Evolutionary conservation across 768 basidiomycete genomes (phyloP).

Genomic region (Phlegmacium glaucopus): DNA sequence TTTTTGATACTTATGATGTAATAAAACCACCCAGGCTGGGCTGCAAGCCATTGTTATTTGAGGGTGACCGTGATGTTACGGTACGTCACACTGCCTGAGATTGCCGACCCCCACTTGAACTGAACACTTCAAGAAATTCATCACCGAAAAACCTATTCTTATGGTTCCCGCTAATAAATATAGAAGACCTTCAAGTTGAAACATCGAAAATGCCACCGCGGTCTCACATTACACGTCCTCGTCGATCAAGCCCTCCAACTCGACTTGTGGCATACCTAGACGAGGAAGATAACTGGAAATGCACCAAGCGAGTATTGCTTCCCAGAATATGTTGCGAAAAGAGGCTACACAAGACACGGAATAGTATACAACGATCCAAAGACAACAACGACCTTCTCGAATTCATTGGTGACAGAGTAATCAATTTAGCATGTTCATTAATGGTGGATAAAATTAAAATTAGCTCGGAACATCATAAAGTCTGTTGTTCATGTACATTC

Average conservation of each 20-base stretch:
- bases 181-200: too few relatives aligned
- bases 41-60: too few relatives aligned
- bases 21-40: too few relatives aligned
- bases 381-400: slow-evolving; percentile 31
- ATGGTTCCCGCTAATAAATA: too few relatives aligned
- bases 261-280: slow-evolving; percentile 1
- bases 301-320: not conserved
- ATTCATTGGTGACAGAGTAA: slow-evolving; percentile 29
- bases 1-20: too few relatives aligned
- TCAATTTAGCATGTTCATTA: slow-evolving; percentile 27
- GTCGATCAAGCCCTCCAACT: slow-evolving; percentile 1
- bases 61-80: too few relatives aligned
- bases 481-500: too few relatives aligned
- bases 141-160: too few relatives aligned
- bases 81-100: too few relatives aligned
- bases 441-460: slow-evolving; percentile 24
- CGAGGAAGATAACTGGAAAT: not conserved
- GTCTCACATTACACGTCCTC: not conserved
- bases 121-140: too few relatives aligned
- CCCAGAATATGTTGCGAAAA: not conserved
- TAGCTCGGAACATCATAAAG: slow-evolving; percentile 25
- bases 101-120: too few relatives aligned
- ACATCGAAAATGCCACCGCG: too few relatives aligned
- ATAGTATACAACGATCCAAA: slow-evolving; percentile 17
- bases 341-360: slow-evolving; percentile 18